Base-by-base conservation (phyloP, 2,329 filamentous ascomycete species). In the Clathrospora elynae region DNA sequence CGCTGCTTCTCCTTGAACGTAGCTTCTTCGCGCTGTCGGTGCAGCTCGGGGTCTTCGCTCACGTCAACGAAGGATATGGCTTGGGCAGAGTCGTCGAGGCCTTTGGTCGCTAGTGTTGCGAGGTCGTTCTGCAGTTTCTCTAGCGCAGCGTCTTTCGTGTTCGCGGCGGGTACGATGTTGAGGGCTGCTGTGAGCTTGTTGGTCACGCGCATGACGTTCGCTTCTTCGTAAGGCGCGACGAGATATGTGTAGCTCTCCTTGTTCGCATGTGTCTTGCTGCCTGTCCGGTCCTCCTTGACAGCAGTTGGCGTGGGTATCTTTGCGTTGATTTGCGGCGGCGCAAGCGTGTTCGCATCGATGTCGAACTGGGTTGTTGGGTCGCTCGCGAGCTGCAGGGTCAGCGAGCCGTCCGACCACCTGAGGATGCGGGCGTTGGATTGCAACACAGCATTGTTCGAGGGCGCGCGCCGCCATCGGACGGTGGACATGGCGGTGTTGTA, bases 221-320 rank as follows among this genome's bases (percentile, higher is more conserved):
- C 85, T 18, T 79, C 77, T 45, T 87, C 75, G 56, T 88, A 83
- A 1, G 87, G 86, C 1, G 86, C 84, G 2, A 85, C 85, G 6
- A 88, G 81, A 61, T 91, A 92, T 57, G 86, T 87, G 67, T 88
- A 86, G 5, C 84, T 82, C 57, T 92, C 88, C 49, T 85, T 80
- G 2, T 79, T 75, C 72, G 49, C 35, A 25, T 49, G 54, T 9
- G 41, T 35, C 35, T 61, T 60, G 11, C 28, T 29, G 26, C 47
- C 50, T 13, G 30, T 46, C 32, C 20, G 46, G 28, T 49, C 49
- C 14, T 46, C 37, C 16, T 42, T 54, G 23, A 68, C 55, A 24
- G 67, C 70, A 17, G 71, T 73, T 1, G 77, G 76, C 7, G 76
- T 77, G 17, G 78, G 74, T 51, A 76, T 75, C 43, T 68, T 57